phyloP scores from a whole-genome alignment of 2,329 filamentous ascomycete genomes.

The Amesomyces nigricolor region DNA sequence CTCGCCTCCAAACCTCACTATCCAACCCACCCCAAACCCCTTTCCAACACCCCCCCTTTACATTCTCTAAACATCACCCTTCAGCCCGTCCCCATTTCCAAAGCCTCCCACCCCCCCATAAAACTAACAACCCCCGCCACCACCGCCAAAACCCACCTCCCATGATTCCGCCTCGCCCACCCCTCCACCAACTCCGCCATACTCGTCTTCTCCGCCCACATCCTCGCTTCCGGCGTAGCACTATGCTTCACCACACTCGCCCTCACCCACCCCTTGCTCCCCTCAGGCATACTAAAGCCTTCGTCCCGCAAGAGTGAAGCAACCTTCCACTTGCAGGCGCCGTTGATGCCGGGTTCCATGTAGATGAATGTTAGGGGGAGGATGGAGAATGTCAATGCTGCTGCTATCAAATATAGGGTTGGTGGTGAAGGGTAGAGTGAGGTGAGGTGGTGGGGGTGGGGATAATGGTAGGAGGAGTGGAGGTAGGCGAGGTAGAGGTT shows the following conservation, averaged over 20 bases:
- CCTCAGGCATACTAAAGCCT: not conserved
- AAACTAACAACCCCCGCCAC: slow-evolving; percentile 15
- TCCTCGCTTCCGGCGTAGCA: not conserved
- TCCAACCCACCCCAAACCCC: not conserved
- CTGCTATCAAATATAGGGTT: slow-evolving; percentile 3
- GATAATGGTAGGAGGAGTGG: not conserved
- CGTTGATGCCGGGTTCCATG: slow-evolving; percentile 24
- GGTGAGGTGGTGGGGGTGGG: not conserved
- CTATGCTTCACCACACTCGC: slow-evolving; percentile 8
- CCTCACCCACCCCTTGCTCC: not conserved
- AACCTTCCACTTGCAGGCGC: slow-evolving; percentile 24
- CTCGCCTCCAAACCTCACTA: too few species aligned
- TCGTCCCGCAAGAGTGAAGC: slow-evolving; percentile 8
- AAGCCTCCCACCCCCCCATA: not conserved
- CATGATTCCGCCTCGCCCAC: slow-evolving; percentile 20
- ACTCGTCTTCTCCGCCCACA: slow-evolving; percentile 14
- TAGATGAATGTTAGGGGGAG: slow-evolving; percentile 18
- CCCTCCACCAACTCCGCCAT: slow-evolving; percentile 15
- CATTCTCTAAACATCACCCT: too few species aligned
- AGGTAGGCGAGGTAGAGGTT: slow-evolving; percentile 17
- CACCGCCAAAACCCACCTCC: slow-evolving; percentile 12
- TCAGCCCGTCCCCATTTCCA: not conserved
- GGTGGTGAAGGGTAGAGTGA: not conserved
- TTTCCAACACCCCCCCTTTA: too few species aligned
- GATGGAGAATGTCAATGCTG: slow-evolving; percentile 2